Base-by-base conservation (phyloP, 352 stramenopile species). In the Pythium vanterpoolii region DNA sequence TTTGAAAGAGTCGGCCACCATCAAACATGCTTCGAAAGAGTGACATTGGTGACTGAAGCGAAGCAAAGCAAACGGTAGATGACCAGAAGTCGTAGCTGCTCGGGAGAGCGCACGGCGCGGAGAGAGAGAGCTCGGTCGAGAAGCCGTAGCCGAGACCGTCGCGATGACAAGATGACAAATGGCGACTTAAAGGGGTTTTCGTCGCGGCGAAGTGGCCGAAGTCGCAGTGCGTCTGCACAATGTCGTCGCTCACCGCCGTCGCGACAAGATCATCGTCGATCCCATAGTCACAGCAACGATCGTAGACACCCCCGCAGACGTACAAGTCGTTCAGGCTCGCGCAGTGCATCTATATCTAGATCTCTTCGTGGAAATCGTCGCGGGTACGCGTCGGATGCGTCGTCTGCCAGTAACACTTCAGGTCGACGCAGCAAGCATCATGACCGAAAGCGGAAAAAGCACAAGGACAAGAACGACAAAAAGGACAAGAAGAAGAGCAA, bases 381-480 rank as follows among this genome's bases (percentile, higher is more conserved):
- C 18, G 23, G n/a, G 11, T n/a, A 52, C 18, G 26, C 40, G 6
- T 51, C 36, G 18, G 39, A 52, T 24, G 14, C 18, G 18, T 57
- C 57, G 6, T 14, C 30, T 18, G 51, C 56, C 26, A 33, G 30
- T 53, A 33, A 31, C 2, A 28, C 24, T 36, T 47, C 42, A 23
- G 38, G 33, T 3, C 23, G 39, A 27, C 33, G 38, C 11, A 56
- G 14, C 14, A 52, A 27, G 24, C 24, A 27, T 5, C 26, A 40
- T 10, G 26, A 51, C 11, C 38, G 40, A 8, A 58, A 56, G 40
- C 24, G 56, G 1, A 42, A 46, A 7, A 71, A 60, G 40, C 27
- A 53, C 1, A 66, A 63, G 46, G 63, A 64, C 42, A 21, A 14
- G 6, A 70, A 70, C 50, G 62, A 65, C 18, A 23, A 40, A 28